Evolutionary conservation across 495 filamentous ascomycete species (phyloP).

Genomic region (Entonaema liquescens): DNA sequence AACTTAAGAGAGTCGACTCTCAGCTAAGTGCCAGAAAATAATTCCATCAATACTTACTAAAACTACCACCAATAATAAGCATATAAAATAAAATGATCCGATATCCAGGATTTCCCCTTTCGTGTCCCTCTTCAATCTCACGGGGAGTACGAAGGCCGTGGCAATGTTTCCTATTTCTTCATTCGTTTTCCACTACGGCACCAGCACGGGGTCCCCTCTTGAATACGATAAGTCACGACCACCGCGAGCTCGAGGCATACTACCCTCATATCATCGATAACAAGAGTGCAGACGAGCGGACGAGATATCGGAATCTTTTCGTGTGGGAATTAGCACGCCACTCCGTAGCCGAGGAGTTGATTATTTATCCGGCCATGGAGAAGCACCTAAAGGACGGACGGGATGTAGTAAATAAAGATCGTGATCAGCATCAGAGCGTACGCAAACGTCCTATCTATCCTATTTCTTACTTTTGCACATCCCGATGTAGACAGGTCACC

Average conservation of each 20-base stretch:
- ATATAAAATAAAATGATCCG: slow-evolving; percentile 8
- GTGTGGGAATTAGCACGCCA: slow-evolving; percentile 75
- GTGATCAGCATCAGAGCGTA: slow-evolving; percentile 64
- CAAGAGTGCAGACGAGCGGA: slow-evolving; percentile 56
- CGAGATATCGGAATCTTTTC: slow-evolving; percentile 68
- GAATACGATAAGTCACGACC: slow-evolving; percentile 68
- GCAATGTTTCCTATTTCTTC: not conserved
- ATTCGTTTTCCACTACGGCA: slow-evolving; percentile 9
- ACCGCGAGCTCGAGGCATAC: slow-evolving; percentile 64
- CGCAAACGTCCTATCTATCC: not conserved
- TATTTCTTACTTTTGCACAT: too few species aligned
- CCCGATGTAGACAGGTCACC: too few species aligned
- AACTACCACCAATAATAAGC: not conserved
- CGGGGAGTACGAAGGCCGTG: not conserved
- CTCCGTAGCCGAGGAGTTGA: slow-evolving; percentile 70
- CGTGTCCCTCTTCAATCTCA: not conserved
- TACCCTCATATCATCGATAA: slow-evolving; percentile 64
- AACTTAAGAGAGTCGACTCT: not conserved
- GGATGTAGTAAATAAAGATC: slow-evolving; percentile 63
- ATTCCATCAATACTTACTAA: too few species aligned
- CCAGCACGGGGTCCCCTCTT: slow-evolving; percentile 44
- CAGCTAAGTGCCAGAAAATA: not conserved
- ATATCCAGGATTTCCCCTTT: not conserved
- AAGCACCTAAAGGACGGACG: slow-evolving; percentile 59
- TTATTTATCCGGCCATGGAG: slow-evolving; percentile 73